Conservation (phyloP, 2,329 filamentous ascomycete species). For the Chaetoscypha palmicola region DNA sequence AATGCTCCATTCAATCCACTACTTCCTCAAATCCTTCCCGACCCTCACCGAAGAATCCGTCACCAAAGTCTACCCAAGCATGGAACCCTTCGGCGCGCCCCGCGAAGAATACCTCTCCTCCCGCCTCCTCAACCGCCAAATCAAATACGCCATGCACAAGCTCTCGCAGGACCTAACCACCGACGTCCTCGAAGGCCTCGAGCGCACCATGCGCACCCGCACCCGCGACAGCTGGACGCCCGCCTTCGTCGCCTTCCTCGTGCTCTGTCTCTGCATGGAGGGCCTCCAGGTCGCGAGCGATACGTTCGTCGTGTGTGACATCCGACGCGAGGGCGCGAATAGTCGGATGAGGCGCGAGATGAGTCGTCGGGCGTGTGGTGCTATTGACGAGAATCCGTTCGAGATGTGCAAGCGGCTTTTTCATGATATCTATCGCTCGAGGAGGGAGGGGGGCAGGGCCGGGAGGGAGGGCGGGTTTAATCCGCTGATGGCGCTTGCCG, state of each 20-base stretch:
- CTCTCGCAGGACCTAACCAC: conserved; percentile 16
- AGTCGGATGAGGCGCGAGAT: conserved; percentile 10
- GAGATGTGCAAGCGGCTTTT: conserved; percentile 19
- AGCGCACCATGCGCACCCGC: conserved; percentile 18
- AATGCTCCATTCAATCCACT: conserved; percentile 24
- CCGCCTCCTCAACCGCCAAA: conserved; percentile 22
- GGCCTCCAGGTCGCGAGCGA: conserved; percentile 19
- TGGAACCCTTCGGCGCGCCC: conserved; percentile 5
- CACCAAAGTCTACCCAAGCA: conserved; percentile 7
- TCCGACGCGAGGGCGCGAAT: conserved; percentile 10
- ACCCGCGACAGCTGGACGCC: conserved; percentile 21
- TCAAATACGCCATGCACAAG: conserved; percentile 22
- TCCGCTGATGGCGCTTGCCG: conserved; percentile 12
- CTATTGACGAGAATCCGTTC: conserved; percentile 20
- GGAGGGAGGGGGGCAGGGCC: conserved; percentile 14
- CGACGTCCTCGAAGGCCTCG: conserved; percentile 18
- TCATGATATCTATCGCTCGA: conserved; percentile 23
- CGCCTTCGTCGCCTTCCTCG: conserved; percentile 21
- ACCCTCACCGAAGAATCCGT: conserved; percentile 20
- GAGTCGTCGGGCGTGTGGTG: conserved; percentile 15
- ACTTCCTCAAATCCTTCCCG: conserved; percentile 21
- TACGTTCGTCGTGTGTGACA: conserved; percentile 20
- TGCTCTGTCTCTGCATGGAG: conserved; percentile 25
- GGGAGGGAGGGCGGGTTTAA: conserved; percentile 20
- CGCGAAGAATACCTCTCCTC: conserved; percentile 16